These are phyloP conservation scores for Xylariaceae sp. DNA, from an alignment of 2,329 filamentous ascomycete species.

Conservation along the genomic window DNA sequence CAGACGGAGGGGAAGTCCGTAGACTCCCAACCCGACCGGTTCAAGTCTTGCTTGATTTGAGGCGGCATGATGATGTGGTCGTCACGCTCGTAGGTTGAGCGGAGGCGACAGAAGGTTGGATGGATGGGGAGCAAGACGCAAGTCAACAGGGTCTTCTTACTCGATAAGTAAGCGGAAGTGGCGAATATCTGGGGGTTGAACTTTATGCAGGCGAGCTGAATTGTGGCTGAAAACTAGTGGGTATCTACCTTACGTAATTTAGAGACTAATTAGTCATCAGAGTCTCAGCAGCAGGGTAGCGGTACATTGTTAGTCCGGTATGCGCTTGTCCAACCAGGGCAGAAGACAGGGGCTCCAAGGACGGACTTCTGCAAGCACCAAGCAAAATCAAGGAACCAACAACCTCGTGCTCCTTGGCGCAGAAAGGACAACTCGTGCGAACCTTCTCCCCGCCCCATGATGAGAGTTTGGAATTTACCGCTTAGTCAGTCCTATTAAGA, in stretches of 20 bases:
- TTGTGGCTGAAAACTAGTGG: too few species aligned
- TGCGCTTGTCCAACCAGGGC: too few species aligned
- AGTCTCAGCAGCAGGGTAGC: too few species aligned
- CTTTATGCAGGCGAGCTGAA: too few species aligned
- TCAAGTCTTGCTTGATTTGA: constrained; percentile 93
- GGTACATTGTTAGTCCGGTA: too few species aligned
- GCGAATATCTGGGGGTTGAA: constrained; percentile 5
- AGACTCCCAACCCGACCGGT: constrained; percentile 93
- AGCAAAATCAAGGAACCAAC: neutral
- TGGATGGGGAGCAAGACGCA: neutral
- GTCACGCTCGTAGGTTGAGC: constrained; percentile 10
- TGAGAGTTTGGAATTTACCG: neutral
- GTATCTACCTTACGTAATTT: too few species aligned
- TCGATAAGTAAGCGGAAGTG: neutral
- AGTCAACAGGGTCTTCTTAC: too few species aligned
- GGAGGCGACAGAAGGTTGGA: neutral
- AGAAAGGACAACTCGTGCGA: neutral
- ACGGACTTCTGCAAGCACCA: too few species aligned
- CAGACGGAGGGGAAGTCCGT: constrained; percentile 85
- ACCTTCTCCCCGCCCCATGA: neutral
- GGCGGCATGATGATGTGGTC: constrained; percentile 59
- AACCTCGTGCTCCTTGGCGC: neutral
- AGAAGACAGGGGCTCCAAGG: too few species aligned
- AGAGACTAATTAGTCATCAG: too few species aligned
- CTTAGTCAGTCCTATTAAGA: neutral